These are phyloP conservation scores for Phytophthora rubi DNA, from an alignment of 352 stramenopile genomes.

Conservation along the genomic window DNA sequence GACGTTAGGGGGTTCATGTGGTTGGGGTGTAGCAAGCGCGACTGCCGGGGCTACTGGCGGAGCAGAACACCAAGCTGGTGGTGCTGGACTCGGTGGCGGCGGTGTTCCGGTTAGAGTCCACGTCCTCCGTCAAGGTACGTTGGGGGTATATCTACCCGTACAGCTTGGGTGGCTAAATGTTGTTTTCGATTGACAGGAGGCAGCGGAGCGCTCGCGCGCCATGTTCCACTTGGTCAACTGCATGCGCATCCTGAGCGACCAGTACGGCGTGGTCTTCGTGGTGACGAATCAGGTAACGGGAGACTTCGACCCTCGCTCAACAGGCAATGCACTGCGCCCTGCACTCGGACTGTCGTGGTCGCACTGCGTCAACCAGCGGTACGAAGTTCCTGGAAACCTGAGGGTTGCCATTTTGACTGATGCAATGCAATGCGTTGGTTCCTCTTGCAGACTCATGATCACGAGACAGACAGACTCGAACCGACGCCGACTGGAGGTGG, in stretches of 20 bases:
- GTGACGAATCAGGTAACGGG: slow-evolving; percentile 85
- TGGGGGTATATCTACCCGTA: neutral
- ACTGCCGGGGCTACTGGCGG: slow-evolving; percentile 65
- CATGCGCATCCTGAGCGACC: slow-evolving; percentile 83
- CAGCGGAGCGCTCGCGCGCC: slow-evolving; percentile 66
- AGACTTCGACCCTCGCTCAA: slow-evolving; percentile 51
- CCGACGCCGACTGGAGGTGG: slow-evolving; percentile 48
- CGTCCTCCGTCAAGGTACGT: slow-evolving; percentile 65
- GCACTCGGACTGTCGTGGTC: slow-evolving; percentile 83
- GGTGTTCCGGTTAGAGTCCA: slow-evolving; percentile 76
- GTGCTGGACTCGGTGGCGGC: slow-evolving; percentile 84
- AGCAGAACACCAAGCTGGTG: slow-evolving; percentile 82
- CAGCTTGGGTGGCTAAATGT: neutral
- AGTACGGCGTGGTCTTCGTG: slow-evolving; percentile 80
- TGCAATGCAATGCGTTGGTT: neutral
- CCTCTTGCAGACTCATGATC: slow-evolving; percentile 57
- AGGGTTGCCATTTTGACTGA: slow-evolving; percentile 6
- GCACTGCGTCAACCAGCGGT: slow-evolving; percentile 87
- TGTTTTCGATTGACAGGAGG: slow-evolving; percentile 44
- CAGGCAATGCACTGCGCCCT: slow-evolving; percentile 48
- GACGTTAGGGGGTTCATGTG: slow-evolving; percentile 1
- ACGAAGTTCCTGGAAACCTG: slow-evolving; percentile 1
- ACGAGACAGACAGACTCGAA: slow-evolving; percentile 35
- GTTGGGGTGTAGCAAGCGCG: slow-evolving; percentile 57
- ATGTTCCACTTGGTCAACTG: slow-evolving; percentile 89